phyloP scores from a whole-genome alignment of 129 eudicot genomes.

The Dittrichia graveolens region DNA sequence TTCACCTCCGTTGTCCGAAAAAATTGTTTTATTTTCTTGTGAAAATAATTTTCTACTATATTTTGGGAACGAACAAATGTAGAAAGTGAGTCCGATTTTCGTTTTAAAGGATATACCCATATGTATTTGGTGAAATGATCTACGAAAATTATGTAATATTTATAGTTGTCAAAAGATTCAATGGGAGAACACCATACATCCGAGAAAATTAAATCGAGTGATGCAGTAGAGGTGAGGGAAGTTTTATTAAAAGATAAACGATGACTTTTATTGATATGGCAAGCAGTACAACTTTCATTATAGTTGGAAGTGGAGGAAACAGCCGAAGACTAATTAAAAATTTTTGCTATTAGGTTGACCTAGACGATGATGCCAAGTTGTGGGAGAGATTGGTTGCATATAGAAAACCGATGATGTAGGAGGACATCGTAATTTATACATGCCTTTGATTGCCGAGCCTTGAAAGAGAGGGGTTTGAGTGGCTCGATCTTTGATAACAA shows the following conservation, averaged over 20 bases:
- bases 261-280: conserved; percentile 18
- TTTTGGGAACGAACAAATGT: neutral
- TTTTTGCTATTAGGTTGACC: neutral
- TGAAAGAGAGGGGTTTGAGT: neutral
- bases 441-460: neutral
- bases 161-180: too few species aligned
- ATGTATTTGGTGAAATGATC: too few species aligned
- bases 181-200: too few species aligned
- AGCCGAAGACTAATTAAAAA: neutral
- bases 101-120: too few species aligned
- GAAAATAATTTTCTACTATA: neutral
- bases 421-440: neutral
- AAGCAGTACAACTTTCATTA: conserved; percentile 9
- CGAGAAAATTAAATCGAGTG: neutral
- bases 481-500: neutral
- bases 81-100: too few species aligned
- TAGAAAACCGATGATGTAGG: neutral
- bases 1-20: neutral
- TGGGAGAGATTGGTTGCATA: neutral
- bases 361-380: conserved; percentile 15
- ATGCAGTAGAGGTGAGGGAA: neutral
- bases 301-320: neutral
- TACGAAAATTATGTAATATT: too few species aligned
- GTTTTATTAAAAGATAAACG: neutral
- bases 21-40: neutral